Base-by-base conservation (phyloP, 2,329 filamentous ascomycete species). In the Pseudogymnoascus sp. region DNA sequence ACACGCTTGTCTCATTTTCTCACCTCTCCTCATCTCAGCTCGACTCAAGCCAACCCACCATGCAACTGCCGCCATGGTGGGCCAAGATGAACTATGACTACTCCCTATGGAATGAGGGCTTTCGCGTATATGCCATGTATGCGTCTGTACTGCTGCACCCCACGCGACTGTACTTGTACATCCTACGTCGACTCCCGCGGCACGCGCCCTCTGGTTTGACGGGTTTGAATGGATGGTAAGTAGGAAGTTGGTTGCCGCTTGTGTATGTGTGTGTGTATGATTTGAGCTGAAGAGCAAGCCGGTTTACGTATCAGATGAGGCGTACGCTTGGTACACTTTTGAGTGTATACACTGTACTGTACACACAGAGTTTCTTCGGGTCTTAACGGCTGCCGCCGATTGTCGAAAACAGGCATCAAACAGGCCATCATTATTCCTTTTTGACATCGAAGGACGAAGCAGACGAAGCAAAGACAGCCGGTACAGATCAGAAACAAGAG, bases 81-180 rank as follows among this genome's bases (percentile, higher is more conserved):
- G 23, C 47, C 47, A 53, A 53, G 47, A 53, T 53, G 47, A 53
- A 31, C 47, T 53, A 53, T 53, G 47, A 53, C 47, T 53, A 53
- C 47, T 31, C 23, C 23, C 23, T 31, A 53, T 50, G 44, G 44
- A 50, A 31, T 50, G 44, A 50, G 4, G 44, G 23, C 44, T 50
- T 28, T 50, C 23, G 44, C 44, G 44, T 28, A 50, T 50, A 50
- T 50, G 44, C 1, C 44, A 28, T 28, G 44, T 25, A 50, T 50
- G 44, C 14, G 44, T 16, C 44, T 50, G 44, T 50, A 50, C 23
- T 50, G 44, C 44, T 50, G 44, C 44, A 50, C 44, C 44, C 44
- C 44, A 50, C 44, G 44, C 23, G 44, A 50, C 44, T 50, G 44
- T 50, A 50, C 44, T 50, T 50, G 44, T 50, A 50, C 44, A 50